Evolutionary conservation across 2,329 filamentous ascomycete species (phyloP), one percentile per base, ranked within the genome.

Genomic region (Grosmannia huntii): DNA sequence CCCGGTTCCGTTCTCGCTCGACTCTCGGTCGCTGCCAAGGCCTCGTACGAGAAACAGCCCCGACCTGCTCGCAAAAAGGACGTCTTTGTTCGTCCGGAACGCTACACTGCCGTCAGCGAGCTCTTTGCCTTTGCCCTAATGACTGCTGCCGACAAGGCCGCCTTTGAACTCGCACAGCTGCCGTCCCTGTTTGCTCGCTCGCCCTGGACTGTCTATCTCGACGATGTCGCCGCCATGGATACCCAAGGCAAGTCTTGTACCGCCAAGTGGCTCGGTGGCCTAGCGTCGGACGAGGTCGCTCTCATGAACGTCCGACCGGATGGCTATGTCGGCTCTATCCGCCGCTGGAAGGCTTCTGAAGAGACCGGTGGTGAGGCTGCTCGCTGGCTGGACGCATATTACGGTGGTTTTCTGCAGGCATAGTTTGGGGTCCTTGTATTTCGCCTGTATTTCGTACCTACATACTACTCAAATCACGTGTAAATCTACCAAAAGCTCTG

Each of bases 181-280:
- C 86, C 86, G 0, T 66, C 73, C 0, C 66, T 84, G 16, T 68
- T 89, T 33, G 77, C 84, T 62, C 75, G 80, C 55, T 85, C 82
- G 66, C 76, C 78, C 28, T 90, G 85, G 84, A 86, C 84, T 0
- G 76, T 90, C 61, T 90, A 89, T 66, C 73, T 88, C 0, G 86
- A 90, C 65, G 76, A 88, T 67, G 69, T 82, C 6, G 73, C 76
- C 23, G 76, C 78, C 62, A 78, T 75, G 59, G 77, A 82, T 56
- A 79, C 76, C 1, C 73, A 73, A n/a, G 73, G 74, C 27, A 66
- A 69, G 48, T 66, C 72, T 21, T 86, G 82, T 68, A 86, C 80
- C 9, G 77, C 83, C 63, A 89, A 87, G 68, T 89, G 85, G 85
- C 72, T 87, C 5, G 84, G 82, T 36, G 76, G 73, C 46, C 70